Percentiles rank a stretch among this genome's conserved stretches.
Conservation (phyloP, 768 basidiomycete species). For the Suillus variegatus region DNA sequence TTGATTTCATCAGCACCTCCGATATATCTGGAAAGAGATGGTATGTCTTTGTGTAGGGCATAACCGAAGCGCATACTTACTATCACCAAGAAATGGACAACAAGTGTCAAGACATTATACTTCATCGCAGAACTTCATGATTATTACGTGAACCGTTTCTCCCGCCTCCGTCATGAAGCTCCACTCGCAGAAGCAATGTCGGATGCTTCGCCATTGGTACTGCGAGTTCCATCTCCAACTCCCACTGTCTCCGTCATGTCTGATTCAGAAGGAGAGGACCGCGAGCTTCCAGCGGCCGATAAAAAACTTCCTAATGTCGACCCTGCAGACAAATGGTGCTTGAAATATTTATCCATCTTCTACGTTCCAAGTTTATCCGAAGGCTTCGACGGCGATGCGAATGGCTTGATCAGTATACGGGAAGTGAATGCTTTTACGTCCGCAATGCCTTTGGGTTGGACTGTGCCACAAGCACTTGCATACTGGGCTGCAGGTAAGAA, state of each 20-base stretch:
- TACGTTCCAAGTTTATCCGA: constrained; percentile 35
- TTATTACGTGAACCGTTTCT: constrained; percentile 31
- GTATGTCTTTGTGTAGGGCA: constrained; percentile 26
- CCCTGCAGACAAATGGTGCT: constrained; percentile 4
- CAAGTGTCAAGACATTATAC: constrained; percentile 52
- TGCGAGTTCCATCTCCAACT: neutral
- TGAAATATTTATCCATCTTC: neutral
- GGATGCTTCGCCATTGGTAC: neutral
- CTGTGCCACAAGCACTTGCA: constrained; percentile 31
- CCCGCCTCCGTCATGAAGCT: neutral
- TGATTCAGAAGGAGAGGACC: neutral
- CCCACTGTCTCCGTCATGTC: neutral
- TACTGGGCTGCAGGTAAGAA: constrained; percentile 36
- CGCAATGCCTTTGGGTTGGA: constrained; percentile 34
- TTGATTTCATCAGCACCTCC: constrained; percentile 42
- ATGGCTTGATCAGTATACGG: constrained; percentile 37
- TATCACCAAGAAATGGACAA: constrained; percentile 46
- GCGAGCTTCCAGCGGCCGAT: neutral
- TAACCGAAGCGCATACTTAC: neutral
- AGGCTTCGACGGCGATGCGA: constrained; percentile 43
- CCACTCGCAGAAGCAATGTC: neutral
- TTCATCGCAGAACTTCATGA: constrained; percentile 47
- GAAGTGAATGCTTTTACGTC: constrained; percentile 36
- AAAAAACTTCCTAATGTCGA: neutral
- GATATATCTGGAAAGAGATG: constrained; percentile 55